Conservation (phyloP, 495 filamentous ascomycete genomes). For the Penicillium steckii region DNA sequence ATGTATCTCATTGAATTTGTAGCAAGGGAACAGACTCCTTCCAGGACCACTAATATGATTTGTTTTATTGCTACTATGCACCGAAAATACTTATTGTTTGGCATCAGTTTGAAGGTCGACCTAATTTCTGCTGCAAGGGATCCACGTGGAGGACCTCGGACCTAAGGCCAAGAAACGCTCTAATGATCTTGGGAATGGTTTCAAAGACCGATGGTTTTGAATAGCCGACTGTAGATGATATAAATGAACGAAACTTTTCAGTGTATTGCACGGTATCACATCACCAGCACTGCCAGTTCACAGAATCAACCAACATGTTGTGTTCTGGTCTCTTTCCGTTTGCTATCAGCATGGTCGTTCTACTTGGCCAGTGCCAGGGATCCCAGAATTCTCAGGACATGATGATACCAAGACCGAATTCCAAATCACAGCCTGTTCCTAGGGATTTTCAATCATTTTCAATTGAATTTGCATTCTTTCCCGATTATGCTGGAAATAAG, state of each 20-base stretch:
- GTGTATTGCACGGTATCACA: no score
- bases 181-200: background rate
- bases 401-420: background rate
- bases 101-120: no score
- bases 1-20: no score
- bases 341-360: background rate
- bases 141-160: background rate
- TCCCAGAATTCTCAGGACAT: background rate
- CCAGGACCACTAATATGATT: no score
- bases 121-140: background rate
- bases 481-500: conserved; percentile 25
- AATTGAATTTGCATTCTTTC: conserved; percentile 26
- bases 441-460: conserved; percentile 20
- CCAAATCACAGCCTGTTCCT: background rate
- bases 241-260: background rate
- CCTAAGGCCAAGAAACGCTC: background rate
- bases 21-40: no score
- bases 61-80: no score
- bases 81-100: no score
- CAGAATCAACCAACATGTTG: background rate
- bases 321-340: background rate
- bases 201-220: background rate
- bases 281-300: no score
- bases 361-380: background rate
- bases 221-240: background rate